Percentiles rank a stretch among this genome's conserved stretches.
Conservation (phyloP, 164 flowering plant genomes). For the Sextonia rubra region DNA sequence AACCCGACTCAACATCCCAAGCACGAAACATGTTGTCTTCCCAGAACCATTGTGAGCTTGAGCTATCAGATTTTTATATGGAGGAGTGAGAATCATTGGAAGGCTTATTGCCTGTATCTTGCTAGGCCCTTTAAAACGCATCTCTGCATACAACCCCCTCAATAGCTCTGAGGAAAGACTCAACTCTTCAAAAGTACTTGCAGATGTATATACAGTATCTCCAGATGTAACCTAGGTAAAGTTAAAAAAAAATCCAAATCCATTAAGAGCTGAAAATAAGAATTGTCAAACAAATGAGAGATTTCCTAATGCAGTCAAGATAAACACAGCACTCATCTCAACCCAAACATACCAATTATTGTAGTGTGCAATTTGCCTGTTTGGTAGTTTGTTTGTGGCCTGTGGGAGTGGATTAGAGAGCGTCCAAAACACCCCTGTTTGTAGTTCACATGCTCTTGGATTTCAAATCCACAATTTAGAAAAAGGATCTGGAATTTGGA, state of each 20-base stretch:
- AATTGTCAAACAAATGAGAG: not conserved
- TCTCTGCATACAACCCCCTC: constrained; percentile 78
- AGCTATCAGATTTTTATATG: constrained; percentile 70
- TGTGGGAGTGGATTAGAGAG: too few relatives aligned
- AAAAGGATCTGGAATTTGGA: too few relatives aligned
- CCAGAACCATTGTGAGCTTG: constrained; percentile 99
- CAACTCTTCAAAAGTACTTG: constrained; percentile 73
- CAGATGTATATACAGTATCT: constrained; percentile 78
- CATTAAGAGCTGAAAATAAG: not conserved
- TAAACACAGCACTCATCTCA: not conserved
- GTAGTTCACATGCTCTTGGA: too few relatives aligned
- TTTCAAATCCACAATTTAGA: too few relatives aligned
- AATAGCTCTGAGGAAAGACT: constrained; percentile 66
- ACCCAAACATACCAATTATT: not conserved
- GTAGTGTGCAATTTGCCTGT: too few relatives aligned
- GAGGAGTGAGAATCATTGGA: constrained; percentile 94
- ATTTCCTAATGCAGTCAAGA: not conserved
- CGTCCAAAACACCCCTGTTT: too few relatives aligned
- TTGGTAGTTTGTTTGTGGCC: too few relatives aligned
- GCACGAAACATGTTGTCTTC: constrained; percentile 91
- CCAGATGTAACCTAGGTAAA: constrained; percentile 57
- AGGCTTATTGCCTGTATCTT: constrained; percentile 83
- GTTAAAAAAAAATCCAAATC: not conserved
- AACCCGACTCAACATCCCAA: constrained; percentile 93
- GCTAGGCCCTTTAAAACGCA: constrained; percentile 83